These are phyloP conservation scores for Teratosphaeria nubilosa DNA, from an alignment of 2,329 filamentous ascomycete genomes.

Conservation along the genomic window DNA sequence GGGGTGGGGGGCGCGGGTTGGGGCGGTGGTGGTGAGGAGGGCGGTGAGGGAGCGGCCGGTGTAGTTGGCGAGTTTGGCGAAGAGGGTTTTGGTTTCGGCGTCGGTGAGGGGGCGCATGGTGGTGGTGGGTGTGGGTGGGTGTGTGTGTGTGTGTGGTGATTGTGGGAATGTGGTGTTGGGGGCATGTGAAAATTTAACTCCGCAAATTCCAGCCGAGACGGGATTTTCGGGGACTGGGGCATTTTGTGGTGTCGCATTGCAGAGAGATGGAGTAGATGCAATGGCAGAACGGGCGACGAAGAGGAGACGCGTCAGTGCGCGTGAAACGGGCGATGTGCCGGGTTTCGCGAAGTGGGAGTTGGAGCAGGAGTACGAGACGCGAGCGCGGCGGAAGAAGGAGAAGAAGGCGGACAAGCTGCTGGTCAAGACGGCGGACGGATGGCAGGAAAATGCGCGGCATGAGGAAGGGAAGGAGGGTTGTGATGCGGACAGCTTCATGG, in stretches of 20 bases:
- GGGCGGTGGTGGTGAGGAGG: slow-evolving; percentile 42
- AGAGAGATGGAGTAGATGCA: background rate
- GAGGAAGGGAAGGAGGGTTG: slow-evolving; percentile 38
- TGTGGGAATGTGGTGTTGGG: background rate
- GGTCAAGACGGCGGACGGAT: slow-evolving; percentile 75
- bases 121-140: background rate
- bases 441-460: slow-evolving; percentile 39
- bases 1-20: slow-evolving; percentile 38
- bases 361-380: slow-evolving; percentile 81
- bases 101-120: slow-evolving; percentile 76
- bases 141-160: background rate
- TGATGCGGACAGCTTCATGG: slow-evolving; percentile 54
- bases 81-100: slow-evolving; percentile 67
- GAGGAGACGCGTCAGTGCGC: slow-evolving; percentile 41
- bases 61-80: slow-evolving; percentile 89
- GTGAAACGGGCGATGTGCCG: slow-evolving; percentile 14
- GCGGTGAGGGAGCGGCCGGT: slow-evolving; percentile 77
- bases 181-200: background rate
- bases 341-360: slow-evolving; percentile 65
- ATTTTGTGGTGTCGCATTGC: background rate
- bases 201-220: background rate
- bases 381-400: slow-evolving; percentile 65
- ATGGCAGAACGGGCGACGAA: slow-evolving; percentile 43
- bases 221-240: too few species aligned
- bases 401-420: slow-evolving; percentile 50